phyloP scores from a whole-genome alignment of 2,329 filamentous ascomycete genomes.

The Phialemoniopsis sp. region DNA sequence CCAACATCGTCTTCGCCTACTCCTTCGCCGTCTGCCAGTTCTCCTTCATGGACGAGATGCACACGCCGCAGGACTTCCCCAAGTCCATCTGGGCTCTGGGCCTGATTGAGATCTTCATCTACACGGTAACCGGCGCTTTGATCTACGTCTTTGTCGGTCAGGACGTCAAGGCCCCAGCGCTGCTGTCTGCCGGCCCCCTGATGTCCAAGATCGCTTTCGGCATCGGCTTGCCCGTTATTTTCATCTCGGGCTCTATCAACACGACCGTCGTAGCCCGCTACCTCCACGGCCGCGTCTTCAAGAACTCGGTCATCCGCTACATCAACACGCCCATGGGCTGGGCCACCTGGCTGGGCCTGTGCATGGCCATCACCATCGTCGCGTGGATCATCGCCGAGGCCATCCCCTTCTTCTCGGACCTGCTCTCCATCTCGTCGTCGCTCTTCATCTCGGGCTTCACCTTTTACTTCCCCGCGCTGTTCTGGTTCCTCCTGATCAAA shows the following conservation, averaged over 20 bases:
- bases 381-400: slow-evolving; percentile 70
- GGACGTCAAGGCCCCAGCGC: slow-evolving; percentile 60
- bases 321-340: slow-evolving; percentile 45
- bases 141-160: slow-evolving; percentile 67
- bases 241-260: slow-evolving; percentile 71
- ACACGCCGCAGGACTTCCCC: slow-evolving; percentile 38
- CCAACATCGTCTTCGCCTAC: slow-evolving; percentile 71
- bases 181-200: slow-evolving; percentile 56
- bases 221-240: slow-evolving; percentile 66
- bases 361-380: slow-evolving; percentile 53
- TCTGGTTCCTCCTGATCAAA: slow-evolving; percentile 26
- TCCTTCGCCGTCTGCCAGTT: slow-evolving; percentile 49
- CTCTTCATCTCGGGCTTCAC: slow-evolving; percentile 46
- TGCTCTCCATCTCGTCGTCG: slow-evolving; percentile 52
- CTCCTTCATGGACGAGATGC: slow-evolving; percentile 51
- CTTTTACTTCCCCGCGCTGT: slow-evolving; percentile 25
- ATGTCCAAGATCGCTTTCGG: slow-evolving; percentile 67
- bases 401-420: slow-evolving; percentile 68
- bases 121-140: slow-evolving; percentile 61
- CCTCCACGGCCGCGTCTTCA: slow-evolving; percentile 39
- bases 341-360: slow-evolving; percentile 52
- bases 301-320: slow-evolving; percentile 35
- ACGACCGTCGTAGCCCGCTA: slow-evolving; percentile 41
- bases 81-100: slow-evolving; percentile 61
- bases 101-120: slow-evolving; percentile 58